Base-by-base conservation (phyloP, 2,329 filamentous ascomycete genomes). In the Fusarium avenaceum region DNA sequence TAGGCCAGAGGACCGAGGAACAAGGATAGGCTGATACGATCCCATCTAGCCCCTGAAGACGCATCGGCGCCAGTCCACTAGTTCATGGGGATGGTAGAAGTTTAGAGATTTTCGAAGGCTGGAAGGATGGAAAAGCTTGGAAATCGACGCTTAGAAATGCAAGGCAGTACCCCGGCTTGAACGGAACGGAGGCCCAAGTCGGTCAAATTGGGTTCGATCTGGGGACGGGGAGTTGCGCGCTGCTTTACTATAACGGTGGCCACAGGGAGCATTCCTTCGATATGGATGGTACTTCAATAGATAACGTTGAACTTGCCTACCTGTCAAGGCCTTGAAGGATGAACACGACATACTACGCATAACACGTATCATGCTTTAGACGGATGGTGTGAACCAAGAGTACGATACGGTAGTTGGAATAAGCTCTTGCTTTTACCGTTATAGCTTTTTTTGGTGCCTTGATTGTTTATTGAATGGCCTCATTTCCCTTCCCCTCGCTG, bases 111-210 rank as follows among this genome's bases (percentile, higher is more conserved):
- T 24, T 26, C 26, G 49, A 38, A 26, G 26, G 8, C 26, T 10
- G 26, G 33, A 35, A 24, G 7, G 24, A 22, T 43, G 35, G 33
- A 54, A 65, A 69, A 62, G 47, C 60, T 68, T 69, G 65, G 65
- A 69, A 67, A 53, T 57, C 33, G n/a, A 39, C 32, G 51, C 48
- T 56, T 64, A 61, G 65, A 69, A 69, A 68, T 62, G 60, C 47
- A 68, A 51, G 50, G 38, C 57, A 65, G 46, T 40, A 33, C 38
- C 47, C 24, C 47, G 65, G 60, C 53, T 57, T 68, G 43, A 32
- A 65, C 43, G 50, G 55, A 65, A 64, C 60, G 50, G 46, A 65
- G 53, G 40, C 20, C 46, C 33, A 64, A 49, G 49, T 45, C 48
- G 39, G 44, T 32, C 26, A 56, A 51, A 22, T 35, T 60, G 42